phyloP scores from a whole-genome alignment of 2,329 filamentous ascomycete genomes.

The Clarireedia homoeocarpa region DNA sequence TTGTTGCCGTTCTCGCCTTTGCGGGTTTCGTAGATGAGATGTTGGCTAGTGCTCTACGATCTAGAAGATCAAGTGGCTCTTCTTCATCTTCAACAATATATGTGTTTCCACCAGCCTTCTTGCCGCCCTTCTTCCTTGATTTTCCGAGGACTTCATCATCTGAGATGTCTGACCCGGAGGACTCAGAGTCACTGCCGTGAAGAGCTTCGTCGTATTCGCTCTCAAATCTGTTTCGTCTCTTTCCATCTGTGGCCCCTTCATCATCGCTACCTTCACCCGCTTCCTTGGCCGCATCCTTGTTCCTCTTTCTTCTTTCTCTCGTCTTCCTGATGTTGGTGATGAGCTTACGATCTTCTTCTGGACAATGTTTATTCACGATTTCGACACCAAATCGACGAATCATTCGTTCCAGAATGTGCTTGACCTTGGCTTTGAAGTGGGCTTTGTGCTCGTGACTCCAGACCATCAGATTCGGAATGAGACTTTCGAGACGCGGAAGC shows the following conservation, averaged over 20 bases:
- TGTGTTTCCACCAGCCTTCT: slow-evolving; percentile 54
- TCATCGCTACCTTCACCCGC: slow-evolving; percentile 50
- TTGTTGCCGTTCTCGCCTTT: slow-evolving; percentile 44
- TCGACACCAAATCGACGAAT: slow-evolving; percentile 85
- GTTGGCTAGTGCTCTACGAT: slow-evolving; percentile 79
- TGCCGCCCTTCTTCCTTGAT: slow-evolving; percentile 36
- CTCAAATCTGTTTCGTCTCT: slow-evolving; percentile 61
- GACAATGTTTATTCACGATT: slow-evolving; percentile 69
- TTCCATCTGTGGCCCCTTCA: slow-evolving; percentile 40
- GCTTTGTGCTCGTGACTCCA: slow-evolving; percentile 99
- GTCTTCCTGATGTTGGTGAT: slow-evolving; percentile 93
- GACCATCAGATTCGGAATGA: slow-evolving; percentile 85
- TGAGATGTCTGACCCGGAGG: slow-evolving; percentile 54
- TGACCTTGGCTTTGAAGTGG: slow-evolving; percentile 93
- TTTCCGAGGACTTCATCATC: slow-evolving; percentile 48
- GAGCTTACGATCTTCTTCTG: slow-evolving; percentile 80
- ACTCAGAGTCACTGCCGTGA: slow-evolving; percentile 49
- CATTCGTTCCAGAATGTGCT: slow-evolving; percentile 94
- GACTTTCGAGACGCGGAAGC: slow-evolving; percentile 63
- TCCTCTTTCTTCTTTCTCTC: slow-evolving; percentile 82
- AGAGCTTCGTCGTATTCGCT: slow-evolving; percentile 96
- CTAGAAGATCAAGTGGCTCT: slow-evolving; percentile 89
- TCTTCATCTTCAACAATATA: slow-evolving; percentile 95
- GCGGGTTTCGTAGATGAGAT: slow-evolving; percentile 86
- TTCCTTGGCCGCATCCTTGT: slow-evolving; percentile 63